Percentiles rank a stretch among this genome's conserved stretches.
phyloP scores from a whole-genome alignment of 306 rosid genomes.

The Cyamopsis tetragonoloba region DNA sequence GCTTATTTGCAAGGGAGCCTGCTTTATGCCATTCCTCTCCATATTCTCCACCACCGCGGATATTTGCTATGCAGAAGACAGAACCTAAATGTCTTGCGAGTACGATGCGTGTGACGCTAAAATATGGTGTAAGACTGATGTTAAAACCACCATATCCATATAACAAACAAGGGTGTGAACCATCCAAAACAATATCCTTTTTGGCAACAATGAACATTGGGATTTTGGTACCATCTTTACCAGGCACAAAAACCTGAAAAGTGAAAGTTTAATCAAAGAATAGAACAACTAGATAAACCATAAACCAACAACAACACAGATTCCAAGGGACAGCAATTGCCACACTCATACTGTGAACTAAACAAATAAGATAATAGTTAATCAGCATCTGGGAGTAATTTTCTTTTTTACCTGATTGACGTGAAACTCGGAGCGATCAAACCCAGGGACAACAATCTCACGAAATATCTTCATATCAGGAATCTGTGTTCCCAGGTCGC shows the following conservation, averaged over 20 bases:
- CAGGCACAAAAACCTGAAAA: conserved; percentile 69
- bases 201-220: conserved; percentile 76
- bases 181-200: conserved; percentile 70
- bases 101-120: conserved; percentile 67
- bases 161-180: conserved; percentile 90
- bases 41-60: conserved; percentile 98
- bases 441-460: conserved; percentile 70
- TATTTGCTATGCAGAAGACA: conserved; percentile 82
- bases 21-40: conserved; percentile 99
- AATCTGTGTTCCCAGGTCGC: conserved; percentile 50
- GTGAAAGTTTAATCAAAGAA: neutral
- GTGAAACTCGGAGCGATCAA: conserved; percentile 66
- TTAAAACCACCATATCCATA: conserved; percentile 92
- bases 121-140: conserved; percentile 71
- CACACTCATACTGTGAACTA: neutral
- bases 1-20: conserved; percentile 84
- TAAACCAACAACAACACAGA: conserved; percentile 2
- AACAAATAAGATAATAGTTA: neutral
- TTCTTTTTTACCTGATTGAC: conserved; percentile 60
- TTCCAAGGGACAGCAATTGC: neutral
- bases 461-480: conserved; percentile 83
- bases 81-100: conserved; percentile 74
- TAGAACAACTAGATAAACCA: neutral
- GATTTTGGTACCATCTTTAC: conserved; percentile 84
- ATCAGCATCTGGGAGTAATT: neutral